Evolutionary conservation across 2,329 filamentous ascomycete species (phyloP).

Genomic region (Colletotrichum lentis): DNA sequence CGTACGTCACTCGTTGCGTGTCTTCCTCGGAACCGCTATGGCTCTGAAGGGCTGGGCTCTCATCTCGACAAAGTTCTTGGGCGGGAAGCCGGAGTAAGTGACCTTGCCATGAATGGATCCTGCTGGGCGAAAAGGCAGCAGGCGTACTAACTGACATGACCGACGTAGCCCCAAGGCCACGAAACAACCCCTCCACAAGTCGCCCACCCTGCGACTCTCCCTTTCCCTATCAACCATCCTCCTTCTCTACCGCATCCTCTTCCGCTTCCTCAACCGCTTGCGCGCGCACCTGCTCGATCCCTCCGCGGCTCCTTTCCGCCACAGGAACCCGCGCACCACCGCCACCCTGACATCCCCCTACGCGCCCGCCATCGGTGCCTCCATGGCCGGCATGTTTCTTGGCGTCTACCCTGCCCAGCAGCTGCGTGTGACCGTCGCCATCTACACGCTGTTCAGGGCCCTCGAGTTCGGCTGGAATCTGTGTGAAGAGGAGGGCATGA

Average conservation of each 20-base stretch:
- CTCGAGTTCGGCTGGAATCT: constrained; percentile 89
- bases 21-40: constrained; percentile 71
- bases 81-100: constrained; percentile 57
- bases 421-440: constrained; percentile 79
- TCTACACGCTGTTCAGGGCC: constrained; percentile 82
- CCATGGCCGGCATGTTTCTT: constrained; percentile 82
- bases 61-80: constrained; percentile 61
- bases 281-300: constrained; percentile 80
- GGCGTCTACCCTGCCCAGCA: constrained; percentile 73
- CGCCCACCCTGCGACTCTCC: constrained; percentile 78
- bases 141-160: constrained; percentile 7
- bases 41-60: constrained; percentile 67
- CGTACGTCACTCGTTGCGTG: constrained; percentile 73
- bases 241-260: constrained; percentile 86
- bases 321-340: constrained; percentile 80
- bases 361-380: constrained; percentile 89
- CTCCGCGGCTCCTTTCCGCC: constrained; percentile 81
- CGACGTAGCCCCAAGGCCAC: constrained; percentile 44
- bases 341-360: constrained; percentile 80
- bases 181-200: constrained; percentile 67
- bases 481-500: constrained; percentile 75
- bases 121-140: not conserved
- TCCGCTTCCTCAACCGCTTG: constrained; percentile 86
- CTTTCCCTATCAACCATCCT: constrained; percentile 85
- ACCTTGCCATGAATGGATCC: constrained; percentile 7